Evolutionary conservation across 306 rosid genomes (phyloP), one percentile per base, ranked within the genome.

Genomic region (Quillaja saponaria): DNA sequence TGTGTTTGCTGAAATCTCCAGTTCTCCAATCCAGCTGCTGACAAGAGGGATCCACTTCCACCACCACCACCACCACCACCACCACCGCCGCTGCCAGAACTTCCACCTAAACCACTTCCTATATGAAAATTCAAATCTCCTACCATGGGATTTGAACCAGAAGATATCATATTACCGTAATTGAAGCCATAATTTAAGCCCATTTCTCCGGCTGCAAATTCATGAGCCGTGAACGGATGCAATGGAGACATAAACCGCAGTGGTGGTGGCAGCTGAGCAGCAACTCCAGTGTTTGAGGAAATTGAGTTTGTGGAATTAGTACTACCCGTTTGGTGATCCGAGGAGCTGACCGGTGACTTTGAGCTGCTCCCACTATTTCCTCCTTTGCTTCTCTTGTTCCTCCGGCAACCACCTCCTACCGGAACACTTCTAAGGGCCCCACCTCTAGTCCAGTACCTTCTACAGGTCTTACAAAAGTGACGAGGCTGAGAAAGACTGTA

Each of bases 401-500:
- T 76, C 40, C 97, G 68, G 69, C 92, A 91, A 46, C 97, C 96
- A 0, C 97, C 97, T 0, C 96, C 97, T 0, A 91, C 97, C 0
- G 97, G 96, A 2, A 91, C 97, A 6, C 64, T 91, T 10, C 97
- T 39, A 12, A 84, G 71, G 6, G 96, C 82, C 0, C 97, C 97
- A 0, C 96, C 96, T 12, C 90, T 49, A 0, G 97, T 91, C 97
- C 97, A 91, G 75, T 91, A 91, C 76, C 97, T 72, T 58, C 90
- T 63, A 39, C 97, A 88, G 12, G 96, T 75, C 85, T 91, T 91
- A 84, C 97, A 91, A 50, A 91, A 91, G 83, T 91, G 97, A 44
- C 96, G 88, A 1, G 97, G 97, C 76, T 91, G 97, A 1, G 97
- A 51, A 66, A 88, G 95, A 75, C 88, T 91, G 72, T 91, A 91